Base-by-base conservation (phyloP, 2,329 filamentous ascomycete species). In the Xylariaceae sp. region DNA sequence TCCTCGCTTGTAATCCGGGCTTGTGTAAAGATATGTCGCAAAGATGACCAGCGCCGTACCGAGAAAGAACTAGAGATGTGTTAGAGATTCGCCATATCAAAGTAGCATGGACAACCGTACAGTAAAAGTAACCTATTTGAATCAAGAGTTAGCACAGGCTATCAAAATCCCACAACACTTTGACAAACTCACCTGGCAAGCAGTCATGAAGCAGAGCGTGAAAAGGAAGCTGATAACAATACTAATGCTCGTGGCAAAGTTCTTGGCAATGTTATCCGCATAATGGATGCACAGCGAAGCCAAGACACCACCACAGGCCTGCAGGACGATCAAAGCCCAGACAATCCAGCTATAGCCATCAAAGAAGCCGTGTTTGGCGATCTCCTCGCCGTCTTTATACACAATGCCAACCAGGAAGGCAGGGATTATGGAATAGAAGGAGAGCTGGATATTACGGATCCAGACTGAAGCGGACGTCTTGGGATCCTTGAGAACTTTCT, bases 371-470 rank as follows among this genome's bases (percentile, higher is more conserved):
- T 90, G 86, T 73, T 88, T 85, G 30, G 87, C 82, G 64, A 99
- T 92, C 47, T 89, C 87, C 62, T 87, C 84, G 30, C 93, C 94
- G 66, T 99, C 94, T 64, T 91, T 89, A 76, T 90, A 89, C 2
- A 95, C 76, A 4, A 97, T 88, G 1, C 93, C 94, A 55, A 96
- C 81, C 59, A 97, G 85, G 0, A 97, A 79, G 0, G 92, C 89
- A 0, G 93, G 91, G 68, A 97, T 93, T 1, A 97, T 79, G 0
- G 92, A 96, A 77, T 96, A 99, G 71, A 97, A 90, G 0, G 92
- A 92, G 23, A 99, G 79, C 74, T 99, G 94, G 51, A 97, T 88
- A 72, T 97, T 99, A 62, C 94, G 87, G 49, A 94, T 87, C 94
- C 94, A 99, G 11, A 97, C 81, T 0, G 90, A 93, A 4, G 87